Conservation (phyloP, 805 yeast genomes). For the Myxozyma melibiosi region DNA sequence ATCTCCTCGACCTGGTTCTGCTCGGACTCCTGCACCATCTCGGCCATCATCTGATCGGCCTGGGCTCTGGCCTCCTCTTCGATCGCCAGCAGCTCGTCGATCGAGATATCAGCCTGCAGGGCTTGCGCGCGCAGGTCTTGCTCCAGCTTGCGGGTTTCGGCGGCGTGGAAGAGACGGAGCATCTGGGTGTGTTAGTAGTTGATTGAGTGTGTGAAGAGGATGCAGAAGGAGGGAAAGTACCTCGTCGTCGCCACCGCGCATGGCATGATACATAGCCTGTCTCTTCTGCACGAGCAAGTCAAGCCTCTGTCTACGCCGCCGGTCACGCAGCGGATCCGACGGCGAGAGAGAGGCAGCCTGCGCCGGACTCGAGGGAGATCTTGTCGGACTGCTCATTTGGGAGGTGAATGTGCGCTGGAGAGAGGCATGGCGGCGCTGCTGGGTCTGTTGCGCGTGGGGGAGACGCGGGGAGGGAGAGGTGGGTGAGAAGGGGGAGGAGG, state of each 20-base stretch:
- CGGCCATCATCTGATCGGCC: constrained; percentile 11
- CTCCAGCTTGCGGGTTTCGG: constrained; percentile 1
- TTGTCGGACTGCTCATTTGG: constrained; percentile 8
- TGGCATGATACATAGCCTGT: constrained; percentile 17
- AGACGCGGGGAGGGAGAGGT: too few species aligned
- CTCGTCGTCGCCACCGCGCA: constrained; percentile 31
- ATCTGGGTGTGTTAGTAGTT: neutral
- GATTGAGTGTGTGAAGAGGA: neutral
- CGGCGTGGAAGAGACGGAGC: neutral
- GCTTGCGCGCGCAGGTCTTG: constrained; percentile 7
- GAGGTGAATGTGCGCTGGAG: constrained; percentile 20
- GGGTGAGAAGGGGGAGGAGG: too few species aligned
- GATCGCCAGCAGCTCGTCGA: constrained; percentile 15
- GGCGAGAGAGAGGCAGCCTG: too few species aligned
- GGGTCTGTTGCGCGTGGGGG: neutral
- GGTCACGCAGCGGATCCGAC: constrained; percentile 18
- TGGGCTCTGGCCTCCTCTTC: constrained; percentile 9
- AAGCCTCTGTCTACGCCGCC: constrained; percentile 11
- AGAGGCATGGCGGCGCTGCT: constrained; percentile 12
- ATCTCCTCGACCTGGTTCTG: neutral
- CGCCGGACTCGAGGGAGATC: too few species aligned
- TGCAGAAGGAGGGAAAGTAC: neutral
- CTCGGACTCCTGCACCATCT: neutral
- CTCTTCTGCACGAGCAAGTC: constrained; percentile 8
- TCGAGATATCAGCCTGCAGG: neutral